Evolutionary conservation across 345 rosid species (phyloP).

Genomic region (Triadica sebifera): DNA sequence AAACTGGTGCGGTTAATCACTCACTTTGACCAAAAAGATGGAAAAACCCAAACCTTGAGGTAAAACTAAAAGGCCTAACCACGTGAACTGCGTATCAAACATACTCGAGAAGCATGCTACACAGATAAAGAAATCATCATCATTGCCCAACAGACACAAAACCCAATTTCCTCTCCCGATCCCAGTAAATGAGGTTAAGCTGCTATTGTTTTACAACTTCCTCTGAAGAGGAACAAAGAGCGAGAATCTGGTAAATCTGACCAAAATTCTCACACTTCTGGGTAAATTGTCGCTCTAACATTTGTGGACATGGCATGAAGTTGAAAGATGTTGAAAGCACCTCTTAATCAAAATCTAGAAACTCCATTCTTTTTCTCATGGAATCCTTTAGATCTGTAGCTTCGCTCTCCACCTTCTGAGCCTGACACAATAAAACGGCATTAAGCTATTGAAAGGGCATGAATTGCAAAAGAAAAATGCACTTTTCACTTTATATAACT

Average conservation of each 20-base stretch:
- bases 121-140: neutral
- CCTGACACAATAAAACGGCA: slow-evolving; percentile 29
- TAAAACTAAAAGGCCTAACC: neutral
- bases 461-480: neutral
- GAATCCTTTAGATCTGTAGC: slow-evolving; percentile 54
- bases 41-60: neutral
- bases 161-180: slow-evolving; percentile 15
- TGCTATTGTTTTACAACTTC: slow-evolving; percentile 2
- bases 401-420: slow-evolving; percentile 64
- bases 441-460: neutral
- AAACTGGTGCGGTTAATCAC: neutral
- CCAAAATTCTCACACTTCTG: slow-evolving; percentile 13
- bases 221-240: slow-evolving; percentile 2
- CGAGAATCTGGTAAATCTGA: slow-evolving; percentile 2
- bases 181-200: slow-evolving; percentile 7
- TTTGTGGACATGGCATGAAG: slow-evolving; percentile 26
- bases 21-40: neutral
- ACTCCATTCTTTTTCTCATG: slow-evolving; percentile 67
- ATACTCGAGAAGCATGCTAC: neutral
- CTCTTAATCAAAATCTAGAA: slow-evolving; percentile 54
- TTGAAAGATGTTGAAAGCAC: neutral
- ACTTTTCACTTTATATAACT: neutral
- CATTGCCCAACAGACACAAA: slow-evolving; percentile 1
- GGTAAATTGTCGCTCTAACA: slow-evolving; percentile 23
- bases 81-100: neutral